Base-by-base conservation (phyloP, 768 basidiomycete species). In the Lactarius vividus region DNA sequence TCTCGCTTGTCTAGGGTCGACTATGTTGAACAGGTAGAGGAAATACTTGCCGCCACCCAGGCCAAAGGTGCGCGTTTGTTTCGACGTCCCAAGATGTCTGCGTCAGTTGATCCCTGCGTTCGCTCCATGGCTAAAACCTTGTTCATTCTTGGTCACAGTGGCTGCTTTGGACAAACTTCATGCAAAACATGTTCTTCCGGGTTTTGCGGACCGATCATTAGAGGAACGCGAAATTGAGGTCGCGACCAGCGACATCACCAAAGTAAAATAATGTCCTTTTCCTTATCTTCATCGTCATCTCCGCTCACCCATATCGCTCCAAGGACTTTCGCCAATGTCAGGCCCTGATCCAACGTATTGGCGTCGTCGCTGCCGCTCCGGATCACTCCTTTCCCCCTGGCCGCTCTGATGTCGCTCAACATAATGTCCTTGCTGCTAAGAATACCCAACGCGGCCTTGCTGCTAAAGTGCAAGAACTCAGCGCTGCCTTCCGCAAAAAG, bases 401-500 rank as follows among this genome's bases (percentile, higher is more conserved):
- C 69, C 77, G 80, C 55, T 73, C 80, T 61, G 74, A 62, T 70
- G 76, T 52, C 72, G 79, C 75, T 68, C 82, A 79, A 64, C 79
- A 83, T 67, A 84, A 88, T 71, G 78, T 80, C 10, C 80, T 86
- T 46, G 85, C 94, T 1, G 90, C 93, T 39, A 92, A 91, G 79
- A 98, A 99, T 75, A 92, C 98, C 26, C 97, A 98, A 76, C 86
- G 94, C 49, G 95, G 88, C 26, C 85, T 99, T 61, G 97, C 97
- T n/a, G 94, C 92, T 42, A 94, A 94, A 76, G 86, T 98, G 15
- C 97, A 98, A 79, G 93, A 94, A 71, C 82, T 95, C 60, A 96
- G 94, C 72, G 90, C 89, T 26, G 81, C 87, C 15, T 98, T 99
- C 75, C 86, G 97, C 68, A 98, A 97, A 82, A 98, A 96, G 80